Evolutionary conservation across 1,284 basidiomycete species (phyloP), one percentile per base, ranked within the genome.

Genomic region (Ceratobasidium sp.): DNA sequence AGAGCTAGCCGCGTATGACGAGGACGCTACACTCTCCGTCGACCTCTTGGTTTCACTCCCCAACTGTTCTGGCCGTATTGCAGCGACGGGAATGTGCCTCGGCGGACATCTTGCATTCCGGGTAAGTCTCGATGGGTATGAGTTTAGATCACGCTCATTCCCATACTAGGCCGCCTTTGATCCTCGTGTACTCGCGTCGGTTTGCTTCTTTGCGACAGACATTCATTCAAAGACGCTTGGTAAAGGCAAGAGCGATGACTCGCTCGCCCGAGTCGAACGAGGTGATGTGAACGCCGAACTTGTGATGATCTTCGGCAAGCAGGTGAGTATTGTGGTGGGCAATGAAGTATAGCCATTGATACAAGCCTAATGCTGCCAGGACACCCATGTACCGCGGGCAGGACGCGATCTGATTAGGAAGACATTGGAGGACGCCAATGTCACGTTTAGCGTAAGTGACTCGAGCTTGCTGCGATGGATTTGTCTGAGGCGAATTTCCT

Each of bases 201-300:
- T 97, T 71, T 97, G 96, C 85, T 98, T 95, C 86, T 98, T 98
- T 83, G 95, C 93, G 7, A 98, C 96, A 4, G 95, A 96, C 82
- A 89, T 97, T 76, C 93, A 97, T 83, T 89, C 88, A 67, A 93
- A 94, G 9, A 91, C 94, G 0, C 90, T 97, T 34, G 95, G 94
- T n/a, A 92, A 91, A 82, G 93, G 93, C 37, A 91, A 92, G 83
- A 82, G 81, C 13, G 95, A 96, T 80, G 89, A 97, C 82, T 90
- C 93, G 2, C 88, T 97, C 69, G 83, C 85, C 73, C 88, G 89
- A 70, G 91, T 95, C 74, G 86, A 85, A 73, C 90, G 90, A 11
- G 95, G 95, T 5, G 92, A 95, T 77, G 83, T 97, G 77, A 88
- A 86, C 1, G 81, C 80, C 46, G 96, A 98, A 82, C 85, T 98